A percentile compares a stretch with the other conserved stretches of the same genome.
Evolutionary conservation across 306 rosid species (phyloP).

Genomic region (Begonia masoniana): DNA sequence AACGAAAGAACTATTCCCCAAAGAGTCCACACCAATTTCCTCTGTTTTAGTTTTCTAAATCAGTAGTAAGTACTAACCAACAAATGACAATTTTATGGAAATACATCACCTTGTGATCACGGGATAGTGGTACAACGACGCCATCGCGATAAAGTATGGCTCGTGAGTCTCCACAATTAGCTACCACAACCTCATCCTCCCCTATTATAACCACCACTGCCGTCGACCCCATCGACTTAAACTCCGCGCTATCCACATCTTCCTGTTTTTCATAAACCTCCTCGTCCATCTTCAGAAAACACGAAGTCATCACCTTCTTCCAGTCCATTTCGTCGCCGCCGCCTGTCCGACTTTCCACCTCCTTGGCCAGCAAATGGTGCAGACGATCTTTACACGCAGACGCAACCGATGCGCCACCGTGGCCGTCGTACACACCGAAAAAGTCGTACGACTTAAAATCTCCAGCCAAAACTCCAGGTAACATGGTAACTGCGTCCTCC

Average conservation of each 20-base stretch:
- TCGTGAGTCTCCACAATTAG: constrained; percentile 57
- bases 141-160: constrained; percentile 42
- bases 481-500: constrained; percentile 44
- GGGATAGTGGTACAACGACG: constrained; percentile 39
- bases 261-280: constrained; percentile 13
- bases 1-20: no score
- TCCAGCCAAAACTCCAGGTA: constrained; percentile 8
- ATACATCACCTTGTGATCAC: constrained; percentile 45
- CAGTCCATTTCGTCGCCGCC: constrained; percentile 19
- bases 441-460: constrained; percentile 16
- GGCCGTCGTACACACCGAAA: constrained; percentile 59
- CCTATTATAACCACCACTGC: constrained; percentile 42
- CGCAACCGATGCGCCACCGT: constrained; percentile 42
- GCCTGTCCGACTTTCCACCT: constrained; percentile 5
- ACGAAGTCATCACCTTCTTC: constrained; percentile 25
- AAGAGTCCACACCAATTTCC: no score
- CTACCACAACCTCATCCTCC: constrained; percentile 34
- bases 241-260: neutral
- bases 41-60: no score
- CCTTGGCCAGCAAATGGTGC: constrained; percentile 38
- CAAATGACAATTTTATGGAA: no score
- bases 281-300: constrained; percentile 51
- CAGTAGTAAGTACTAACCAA: no score
- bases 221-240: constrained; percentile 36
- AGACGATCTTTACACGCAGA: constrained; percentile 46